Evolutionary conservation across 768 basidiomycete species (phyloP), one percentile per base, ranked within the genome.

Genomic region (Dendrothele bispora): DNA sequence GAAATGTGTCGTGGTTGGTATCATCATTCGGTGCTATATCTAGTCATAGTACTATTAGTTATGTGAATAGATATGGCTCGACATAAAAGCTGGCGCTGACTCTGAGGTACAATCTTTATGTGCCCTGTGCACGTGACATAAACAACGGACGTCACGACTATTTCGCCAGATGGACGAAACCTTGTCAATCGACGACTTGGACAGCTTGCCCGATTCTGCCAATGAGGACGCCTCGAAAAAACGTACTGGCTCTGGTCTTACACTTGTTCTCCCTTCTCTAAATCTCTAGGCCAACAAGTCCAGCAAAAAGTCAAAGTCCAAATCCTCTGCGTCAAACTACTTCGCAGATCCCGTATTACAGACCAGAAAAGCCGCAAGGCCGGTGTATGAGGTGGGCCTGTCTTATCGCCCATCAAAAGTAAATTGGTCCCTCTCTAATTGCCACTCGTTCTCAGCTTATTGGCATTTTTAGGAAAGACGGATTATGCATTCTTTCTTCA

Each of bases 401-500:
- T 39, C 70, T 91, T 17, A 82, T 91, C 38, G 57, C 63, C 1
- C 86, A 86, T 22, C 88, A 89, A 70, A 90, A 84, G 89, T 88
- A 50, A n/a, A n/a, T n/a, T n/a, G n/a, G n/a, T n/a, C n/a, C n/a
- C n/a, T n/a, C n/a, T n/a, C 44, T 76, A n/a, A 37, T 36, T 24
- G 15, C 41, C 8, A 37, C 18, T 22, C 34, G 46, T 53, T 28
- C 25, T 8, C 32, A 20, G 18, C 5, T 6, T 10, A 17, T 27
- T 26, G 36, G 38, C 34, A 39, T 20, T 46, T 27, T 37, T 4
- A 91, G 89, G 71, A 90, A 86, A 63, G 89, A 91, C 60, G n/a
- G 86, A 88, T 65, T 91, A 91, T 72, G 88, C 85, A 2, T 91
- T 91, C 65, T 91, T 91, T 62, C 63, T 90, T 46, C 58, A 65